Conservation (phyloP, 805 yeast genomes). For the Saccharomycopsis malanga region DNA sequence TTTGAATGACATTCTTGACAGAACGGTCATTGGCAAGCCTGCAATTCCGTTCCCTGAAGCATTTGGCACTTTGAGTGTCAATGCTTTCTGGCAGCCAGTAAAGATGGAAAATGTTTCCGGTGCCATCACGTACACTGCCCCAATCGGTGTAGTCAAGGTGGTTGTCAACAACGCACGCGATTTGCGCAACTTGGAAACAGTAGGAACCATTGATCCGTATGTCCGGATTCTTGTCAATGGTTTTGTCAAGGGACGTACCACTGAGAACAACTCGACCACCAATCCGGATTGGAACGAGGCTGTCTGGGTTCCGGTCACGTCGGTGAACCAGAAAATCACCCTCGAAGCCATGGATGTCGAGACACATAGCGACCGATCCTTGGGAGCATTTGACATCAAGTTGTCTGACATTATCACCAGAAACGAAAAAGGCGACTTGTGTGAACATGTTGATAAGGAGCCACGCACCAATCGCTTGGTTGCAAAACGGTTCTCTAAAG, state of each 20-base stretch:
- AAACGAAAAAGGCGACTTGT: constrained; percentile 55
- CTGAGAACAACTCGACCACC: constrained; percentile 54
- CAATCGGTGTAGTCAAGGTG: constrained; percentile 85
- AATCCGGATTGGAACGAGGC: constrained; percentile 84
- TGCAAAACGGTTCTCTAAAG: constrained; percentile 73
- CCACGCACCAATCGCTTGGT: constrained; percentile 57
- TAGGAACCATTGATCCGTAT: constrained; percentile 93
- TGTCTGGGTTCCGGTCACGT: constrained; percentile 73
- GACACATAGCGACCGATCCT: constrained; percentile 71
- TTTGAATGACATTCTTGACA: constrained; percentile 62
- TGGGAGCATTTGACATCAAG: constrained; percentile 74
- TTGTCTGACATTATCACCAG: constrained; percentile 60
- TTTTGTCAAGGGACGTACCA: constrained; percentile 69
- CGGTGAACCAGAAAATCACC: constrained; percentile 73
- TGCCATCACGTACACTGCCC: constrained; percentile 80
- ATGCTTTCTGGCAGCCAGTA: constrained; percentile 83
- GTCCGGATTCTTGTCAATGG: constrained; percentile 74
- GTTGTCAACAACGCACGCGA: constrained; percentile 62
- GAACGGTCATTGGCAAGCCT: constrained; percentile 66
- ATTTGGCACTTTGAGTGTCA: constrained; percentile 62
- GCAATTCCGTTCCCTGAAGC: constrained; percentile 71
- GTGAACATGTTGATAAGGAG: constrained; percentile 50
- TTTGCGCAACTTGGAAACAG: constrained; percentile 75
- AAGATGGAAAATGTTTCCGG: constrained; percentile 59
- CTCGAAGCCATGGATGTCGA: constrained; percentile 88